Evolutionary conservation across 192 early-diverging fungal genomes (phyloP).

Genomic region (Cetraspora pellucida): DNA sequence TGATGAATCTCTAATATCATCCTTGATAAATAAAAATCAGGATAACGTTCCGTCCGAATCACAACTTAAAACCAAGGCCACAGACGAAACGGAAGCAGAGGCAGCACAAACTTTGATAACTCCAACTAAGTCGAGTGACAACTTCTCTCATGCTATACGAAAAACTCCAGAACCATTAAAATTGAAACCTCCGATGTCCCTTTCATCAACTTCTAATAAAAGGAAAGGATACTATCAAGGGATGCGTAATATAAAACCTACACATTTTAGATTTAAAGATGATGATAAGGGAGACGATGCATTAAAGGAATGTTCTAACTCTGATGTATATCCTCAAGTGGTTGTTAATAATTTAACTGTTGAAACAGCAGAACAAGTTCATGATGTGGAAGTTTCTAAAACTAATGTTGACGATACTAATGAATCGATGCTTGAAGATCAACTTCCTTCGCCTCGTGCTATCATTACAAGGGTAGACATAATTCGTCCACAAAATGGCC

Average conservation of each 20-base stretch:
- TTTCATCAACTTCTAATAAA: slow-evolving; percentile 28
- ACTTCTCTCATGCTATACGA: background rate
- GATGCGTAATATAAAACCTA: background rate
- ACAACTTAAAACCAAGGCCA: background rate
- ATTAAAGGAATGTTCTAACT: background rate
- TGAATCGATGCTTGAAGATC: background rate
- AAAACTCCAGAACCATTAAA: background rate
- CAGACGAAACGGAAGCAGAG: background rate
- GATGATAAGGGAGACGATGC: background rate
- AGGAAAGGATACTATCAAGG: slow-evolving; percentile 27
- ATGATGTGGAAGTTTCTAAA: background rate
- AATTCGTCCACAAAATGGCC: background rate
- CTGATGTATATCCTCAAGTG: background rate
- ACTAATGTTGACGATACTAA: background rate
- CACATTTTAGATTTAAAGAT: slow-evolving; percentile 12
- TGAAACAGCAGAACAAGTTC: background rate
- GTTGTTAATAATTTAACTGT: background rate
- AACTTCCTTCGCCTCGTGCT: background rate
- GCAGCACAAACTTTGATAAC: background rate
- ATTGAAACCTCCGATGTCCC: slow-evolving; percentile 18
- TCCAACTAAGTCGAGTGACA: background rate
- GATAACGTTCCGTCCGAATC: background rate
- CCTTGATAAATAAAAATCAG: background rate
- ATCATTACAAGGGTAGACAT: slow-evolving; percentile 4
- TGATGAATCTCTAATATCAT: background rate